These are phyloP conservation scores for Starmerella asiatica DNA, from an alignment of 805 yeast genomes.

Conservation along the genomic window DNA sequence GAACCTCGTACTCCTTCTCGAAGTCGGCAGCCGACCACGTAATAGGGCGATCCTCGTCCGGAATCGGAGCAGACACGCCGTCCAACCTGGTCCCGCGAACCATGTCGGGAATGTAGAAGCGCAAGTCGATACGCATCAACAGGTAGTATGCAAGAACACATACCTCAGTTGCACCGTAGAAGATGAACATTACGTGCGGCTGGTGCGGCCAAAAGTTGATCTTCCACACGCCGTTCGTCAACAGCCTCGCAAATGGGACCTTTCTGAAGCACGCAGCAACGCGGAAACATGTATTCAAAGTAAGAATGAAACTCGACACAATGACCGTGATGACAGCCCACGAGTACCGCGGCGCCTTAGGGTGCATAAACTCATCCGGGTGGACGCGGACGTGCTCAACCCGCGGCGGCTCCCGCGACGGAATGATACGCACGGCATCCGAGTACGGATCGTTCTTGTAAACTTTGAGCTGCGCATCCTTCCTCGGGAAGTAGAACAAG, in stretches of 20 bases:
- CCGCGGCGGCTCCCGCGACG: slow-evolving; percentile 38
- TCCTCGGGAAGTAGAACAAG: slow-evolving; percentile 45
- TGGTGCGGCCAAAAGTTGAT: slow-evolving; percentile 34
- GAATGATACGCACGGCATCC: slow-evolving; percentile 44
- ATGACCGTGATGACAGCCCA: slow-evolving; percentile 32
- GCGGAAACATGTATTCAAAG: slow-evolving; percentile 25
- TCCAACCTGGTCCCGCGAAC: slow-evolving; percentile 3
- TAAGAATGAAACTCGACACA: slow-evolving; percentile 16
- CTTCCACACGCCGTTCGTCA: slow-evolving; percentile 5
- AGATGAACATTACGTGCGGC: slow-evolving; percentile 49
- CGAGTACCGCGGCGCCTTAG: slow-evolving; percentile 25
- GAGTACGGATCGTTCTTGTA: slow-evolving; percentile 35
- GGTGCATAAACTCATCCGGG: slow-evolving; percentile 34
- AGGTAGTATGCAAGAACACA: slow-evolving; percentile 44
- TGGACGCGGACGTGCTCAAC: slow-evolving; percentile 35
- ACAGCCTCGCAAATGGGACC: slow-evolving; percentile 3
- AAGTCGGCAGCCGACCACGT: slow-evolving; percentile 4
- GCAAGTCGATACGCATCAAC: slow-evolving; percentile 53
- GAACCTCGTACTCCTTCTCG: slow-evolving; percentile 2
- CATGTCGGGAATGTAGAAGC: slow-evolving; percentile 67
- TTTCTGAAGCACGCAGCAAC: slow-evolving; percentile 24
- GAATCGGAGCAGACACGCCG: slow-evolving; percentile 1
- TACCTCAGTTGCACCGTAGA: slow-evolving; percentile 57
- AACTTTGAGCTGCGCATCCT: slow-evolving; percentile 31
- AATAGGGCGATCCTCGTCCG: slow-evolving; percentile 6